phyloP scores from a whole-genome alignment of 1,284 basidiomycete genomes.

The Melampsora larici-populina region DNA sequence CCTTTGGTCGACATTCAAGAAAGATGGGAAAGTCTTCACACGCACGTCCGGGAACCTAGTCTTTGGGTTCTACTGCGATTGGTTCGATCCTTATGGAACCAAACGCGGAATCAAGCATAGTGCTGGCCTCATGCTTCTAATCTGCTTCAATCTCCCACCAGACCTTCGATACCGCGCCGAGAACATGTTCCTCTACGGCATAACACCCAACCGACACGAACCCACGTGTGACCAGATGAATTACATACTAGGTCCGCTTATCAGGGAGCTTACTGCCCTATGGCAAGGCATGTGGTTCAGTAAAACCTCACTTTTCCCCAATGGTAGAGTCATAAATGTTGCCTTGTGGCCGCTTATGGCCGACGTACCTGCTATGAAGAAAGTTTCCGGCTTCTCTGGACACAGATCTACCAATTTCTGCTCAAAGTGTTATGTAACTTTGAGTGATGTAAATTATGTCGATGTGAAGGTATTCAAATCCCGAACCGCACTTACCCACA shows the following conservation, averaged over 20 bases:
- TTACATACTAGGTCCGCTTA: conserved; percentile 50
- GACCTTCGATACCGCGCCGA: no score
- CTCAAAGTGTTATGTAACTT: neutral
- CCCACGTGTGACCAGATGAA: conserved; percentile 48
- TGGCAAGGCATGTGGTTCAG: neutral
- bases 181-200: conserved; percentile 55
- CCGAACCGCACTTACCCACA: neutral
- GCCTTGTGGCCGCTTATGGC: neutral
- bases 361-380: neutral
- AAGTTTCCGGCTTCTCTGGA: no score
- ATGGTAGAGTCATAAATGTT: neutral
- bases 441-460: no score
- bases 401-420: neutral
- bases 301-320: neutral
- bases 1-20: conserved; percentile 10
- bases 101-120: neutral
- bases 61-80: no score
- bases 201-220: conserved; percentile 51
- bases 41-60: conserved; percentile 2
- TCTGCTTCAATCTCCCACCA: conserved; percentile 46
- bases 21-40: conserved; percentile 4
- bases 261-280: conserved; percentile 46
- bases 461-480: neutral
- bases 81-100: conserved; percentile 14
- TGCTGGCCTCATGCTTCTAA: neutral